Conservation (phyloP, 2,329 filamentous ascomycete genomes). For the Fusarium sp. region DNA sequence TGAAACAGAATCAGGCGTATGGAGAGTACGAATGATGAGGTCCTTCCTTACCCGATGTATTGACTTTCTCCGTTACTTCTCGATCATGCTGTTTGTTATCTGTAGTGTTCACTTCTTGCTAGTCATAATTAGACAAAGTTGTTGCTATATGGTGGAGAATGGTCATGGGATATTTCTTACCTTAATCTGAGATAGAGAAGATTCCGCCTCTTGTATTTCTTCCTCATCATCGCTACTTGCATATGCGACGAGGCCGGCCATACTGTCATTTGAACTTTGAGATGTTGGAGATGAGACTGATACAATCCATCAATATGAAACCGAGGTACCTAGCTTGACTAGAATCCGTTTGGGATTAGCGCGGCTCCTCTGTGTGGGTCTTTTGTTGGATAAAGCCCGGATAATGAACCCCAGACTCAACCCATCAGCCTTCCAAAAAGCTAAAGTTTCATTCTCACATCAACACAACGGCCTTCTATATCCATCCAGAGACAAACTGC, state of each 20-base stretch:
- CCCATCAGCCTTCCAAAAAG: slow-evolving; percentile 12
- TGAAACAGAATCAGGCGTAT: not conserved
- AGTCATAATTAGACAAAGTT: slow-evolving; percentile 4
- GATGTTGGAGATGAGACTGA: slow-evolving; percentile 3
- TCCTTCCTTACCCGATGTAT: slow-evolving; percentile 9
- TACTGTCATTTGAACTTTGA: slow-evolving; percentile 14
- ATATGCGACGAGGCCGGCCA: slow-evolving; percentile 60
- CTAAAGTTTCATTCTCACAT: slow-evolving; percentile 17
- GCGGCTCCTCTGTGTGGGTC: slow-evolving; percentile 7
- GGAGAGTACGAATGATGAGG: not conserved
- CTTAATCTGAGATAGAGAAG: slow-evolving; percentile 2
- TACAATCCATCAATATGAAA: not conserved
- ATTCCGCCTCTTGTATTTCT: slow-evolving; percentile 38
- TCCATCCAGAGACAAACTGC: not conserved
- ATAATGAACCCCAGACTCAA: slow-evolving; percentile 10
- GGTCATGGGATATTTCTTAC: slow-evolving; percentile 6
- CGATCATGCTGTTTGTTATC: not conserved
- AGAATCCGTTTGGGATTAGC: slow-evolving; percentile 33
- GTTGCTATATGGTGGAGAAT: not conserved
- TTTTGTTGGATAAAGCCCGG: slow-evolving; percentile 17
- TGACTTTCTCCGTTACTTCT: not conserved
- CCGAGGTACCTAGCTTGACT: slow-evolving; percentile 20
- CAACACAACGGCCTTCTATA: slow-evolving; percentile 17
- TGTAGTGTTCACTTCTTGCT: slow-evolving; percentile 10
- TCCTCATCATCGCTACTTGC: slow-evolving; percentile 63